A percentile compares a stretch with the other conserved stretches of the same genome.
phyloP scores from a whole-genome alignment of 148 eudicot genomes.

The Rhododendron mucronatum region DNA sequence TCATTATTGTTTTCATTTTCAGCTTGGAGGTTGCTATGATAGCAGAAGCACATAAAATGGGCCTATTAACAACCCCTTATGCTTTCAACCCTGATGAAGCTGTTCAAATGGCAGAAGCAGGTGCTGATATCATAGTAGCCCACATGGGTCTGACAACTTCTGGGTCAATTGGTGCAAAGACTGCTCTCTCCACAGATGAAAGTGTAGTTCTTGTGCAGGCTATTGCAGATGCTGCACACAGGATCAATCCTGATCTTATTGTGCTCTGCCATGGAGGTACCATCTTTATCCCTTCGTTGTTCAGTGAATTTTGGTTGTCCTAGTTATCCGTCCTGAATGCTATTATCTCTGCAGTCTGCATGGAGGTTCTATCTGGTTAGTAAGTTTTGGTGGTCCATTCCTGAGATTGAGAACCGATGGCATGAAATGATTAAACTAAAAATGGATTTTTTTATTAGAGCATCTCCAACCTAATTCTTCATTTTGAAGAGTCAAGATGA shows the following conservation, averaged over 20 bases:
- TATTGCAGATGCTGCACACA: slow-evolving; percentile 89
- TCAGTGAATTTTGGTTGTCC: slow-evolving; percentile 44
- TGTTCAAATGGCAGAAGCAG: slow-evolving; percentile 83
- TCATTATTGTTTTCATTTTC: background rate
- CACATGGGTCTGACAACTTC: slow-evolving; percentile 97
- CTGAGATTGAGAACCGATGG: background rate
- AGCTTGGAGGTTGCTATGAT: slow-evolving; percentile 97
- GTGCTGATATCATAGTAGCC: slow-evolving; percentile 92
- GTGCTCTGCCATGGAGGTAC: slow-evolving; percentile 99
- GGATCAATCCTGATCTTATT: slow-evolving; percentile 59
- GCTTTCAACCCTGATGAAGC: slow-evolving; percentile 90
- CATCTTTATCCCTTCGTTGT: background rate
- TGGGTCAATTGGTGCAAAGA: slow-evolving; percentile 94
- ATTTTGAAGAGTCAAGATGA: background rate
- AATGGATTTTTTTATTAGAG: background rate
- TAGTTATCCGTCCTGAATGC: slow-evolving; percentile 50
- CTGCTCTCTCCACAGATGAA: slow-evolving; percentile 68
- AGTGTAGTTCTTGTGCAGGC: slow-evolving; percentile 85
- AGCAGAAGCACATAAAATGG: slow-evolving; percentile 79
- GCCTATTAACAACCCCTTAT: slow-evolving; percentile 89
- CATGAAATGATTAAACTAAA: background rate
- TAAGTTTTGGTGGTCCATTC: background rate
- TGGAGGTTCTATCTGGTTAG: slow-evolving; percentile 52
- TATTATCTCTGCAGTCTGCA: slow-evolving; percentile 87
- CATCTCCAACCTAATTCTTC: background rate